These are phyloP conservation scores for Scenedesmus sp. DNA, from an alignment of 163 green algal species.

Conservation along the genomic window DNA sequence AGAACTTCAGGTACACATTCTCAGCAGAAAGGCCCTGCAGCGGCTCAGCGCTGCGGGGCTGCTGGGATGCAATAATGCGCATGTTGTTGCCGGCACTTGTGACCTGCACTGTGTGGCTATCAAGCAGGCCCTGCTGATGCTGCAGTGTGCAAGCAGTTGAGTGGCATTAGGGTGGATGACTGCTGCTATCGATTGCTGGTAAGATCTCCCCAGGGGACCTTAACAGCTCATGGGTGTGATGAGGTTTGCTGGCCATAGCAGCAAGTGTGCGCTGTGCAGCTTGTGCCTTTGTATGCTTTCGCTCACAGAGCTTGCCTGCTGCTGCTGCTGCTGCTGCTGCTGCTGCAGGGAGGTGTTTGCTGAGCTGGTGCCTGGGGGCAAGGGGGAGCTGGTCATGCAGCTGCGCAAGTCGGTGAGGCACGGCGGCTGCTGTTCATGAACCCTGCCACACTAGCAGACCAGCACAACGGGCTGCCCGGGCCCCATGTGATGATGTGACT, in stretches of 20 bases:
- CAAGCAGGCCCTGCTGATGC: no score
- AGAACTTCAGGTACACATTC: slow-evolving; percentile 84
- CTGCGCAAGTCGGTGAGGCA: slow-evolving; percentile 60
- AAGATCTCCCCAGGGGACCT: no score
- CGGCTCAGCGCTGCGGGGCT: no score
- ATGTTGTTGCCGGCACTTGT: no score
- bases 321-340: slow-evolving; percentile 2
- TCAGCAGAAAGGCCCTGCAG: neutral
- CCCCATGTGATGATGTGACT: neutral
- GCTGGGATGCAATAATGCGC: no score
- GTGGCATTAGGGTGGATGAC: no score
- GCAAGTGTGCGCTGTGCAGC: neutral
- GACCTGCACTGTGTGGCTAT: no score
- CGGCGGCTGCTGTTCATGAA: slow-evolving; percentile 31
- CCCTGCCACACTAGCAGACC: no score
- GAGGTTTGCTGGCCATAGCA: neutral
- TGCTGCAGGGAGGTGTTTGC: slow-evolving; percentile 88
- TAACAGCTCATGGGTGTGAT: neutral
- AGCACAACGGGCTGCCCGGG: neutral
- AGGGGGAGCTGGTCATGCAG: slow-evolving; percentile 93
- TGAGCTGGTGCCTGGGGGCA: slow-evolving; percentile 79
- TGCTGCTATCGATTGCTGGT: no score
- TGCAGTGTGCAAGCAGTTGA: no score
- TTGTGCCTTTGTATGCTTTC: neutral
- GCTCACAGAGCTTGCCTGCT: neutral